Evolutionary conservation across 805 yeast species (phyloP), one percentile per base, ranked within the genome.

Genomic region (Blastobotrys muscicola): DNA sequence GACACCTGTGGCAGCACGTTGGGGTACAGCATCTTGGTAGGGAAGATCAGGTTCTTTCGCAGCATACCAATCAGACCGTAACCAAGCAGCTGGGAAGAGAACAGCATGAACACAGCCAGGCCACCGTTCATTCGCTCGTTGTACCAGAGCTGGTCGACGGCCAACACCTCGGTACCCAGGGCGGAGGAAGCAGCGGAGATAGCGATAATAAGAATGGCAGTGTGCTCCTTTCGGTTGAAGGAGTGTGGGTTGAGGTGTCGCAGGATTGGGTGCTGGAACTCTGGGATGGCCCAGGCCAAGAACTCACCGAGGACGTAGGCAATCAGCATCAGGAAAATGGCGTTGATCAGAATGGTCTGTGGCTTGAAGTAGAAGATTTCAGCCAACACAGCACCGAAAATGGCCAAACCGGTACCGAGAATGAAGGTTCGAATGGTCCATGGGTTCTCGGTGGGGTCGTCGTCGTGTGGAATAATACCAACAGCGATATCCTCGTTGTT

Each of bases 11-110:
- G 80, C 55, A 80, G 66, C 48, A 74, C 70, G 23, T 74, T 68
- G 8, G 85, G 85, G 82, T 84, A 80, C 46, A 78, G 65, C 54
- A 78, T 75, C 30, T 73, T 65, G 11, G 82, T 71, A 10, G 84
- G 80, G 50, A 74, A 72, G 32, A 80, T 80, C 45, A 79, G 68
- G 45, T 76, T 67, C 57, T 73, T 69, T 57, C 81, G 69, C 31
- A 76, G 66, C 44, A 80, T 43, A 26, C 85, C 85, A 39, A 82
- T 82, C 33, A 76, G 65, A 41, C 82, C 82, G 53, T 77, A 78
- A 29, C 85, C 85, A 47, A 80, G 62, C 60, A 74, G 69, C 60
- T 80, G 85, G 33, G 84, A 59, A 16, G 61, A 54, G 49, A 61
- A 60, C 33, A 59, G 55, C 37, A 58, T 48, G 49, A 62, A 59